These are phyloP conservation scores for Antitrichia curtipendula DNA, from an alignment of 225 moss, liverwort and hornwort genomes.

Conservation along the genomic window DNA sequence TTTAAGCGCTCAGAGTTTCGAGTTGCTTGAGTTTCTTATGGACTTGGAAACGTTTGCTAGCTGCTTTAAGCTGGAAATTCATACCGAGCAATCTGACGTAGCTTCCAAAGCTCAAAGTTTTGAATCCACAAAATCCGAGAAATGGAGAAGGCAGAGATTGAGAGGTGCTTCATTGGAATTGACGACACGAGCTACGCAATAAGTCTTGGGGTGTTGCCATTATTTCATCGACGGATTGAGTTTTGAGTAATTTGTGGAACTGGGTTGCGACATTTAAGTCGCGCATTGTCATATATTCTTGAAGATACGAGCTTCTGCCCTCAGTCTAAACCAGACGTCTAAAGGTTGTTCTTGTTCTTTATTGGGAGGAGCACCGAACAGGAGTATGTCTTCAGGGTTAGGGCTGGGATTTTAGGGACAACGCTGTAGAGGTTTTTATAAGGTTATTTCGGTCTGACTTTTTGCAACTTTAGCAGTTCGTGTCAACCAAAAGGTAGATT, in stretches of 20 bases:
- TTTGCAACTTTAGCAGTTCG: not conserved
- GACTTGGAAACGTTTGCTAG: not conserved
- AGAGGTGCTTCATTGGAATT: not conserved
- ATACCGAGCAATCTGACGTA: not conserved
- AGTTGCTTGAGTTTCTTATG: not conserved
- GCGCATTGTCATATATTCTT: not conserved
- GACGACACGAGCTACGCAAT: not conserved
- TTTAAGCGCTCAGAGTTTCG: not conserved
- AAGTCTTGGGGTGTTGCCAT: not conserved
- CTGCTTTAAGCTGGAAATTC: constrained; percentile 1
- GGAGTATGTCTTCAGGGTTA: not conserved
- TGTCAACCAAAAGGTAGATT: not conserved
- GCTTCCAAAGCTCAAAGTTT: not conserved
- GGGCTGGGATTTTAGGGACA: not conserved
- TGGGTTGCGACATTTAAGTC: not conserved
- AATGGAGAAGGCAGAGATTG: constrained; percentile 6
- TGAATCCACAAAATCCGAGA: not conserved
- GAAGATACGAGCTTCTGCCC: not conserved
- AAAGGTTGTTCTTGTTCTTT: not conserved
- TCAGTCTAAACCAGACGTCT: not conserved
- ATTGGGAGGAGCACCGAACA: not conserved
- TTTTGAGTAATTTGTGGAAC: not conserved
- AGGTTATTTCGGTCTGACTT: not conserved
- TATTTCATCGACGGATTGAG: not conserved
- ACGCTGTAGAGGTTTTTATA: not conserved